Conservation (phyloP, 106 monocot species). For the Phalaenopsis equestris region DNA sequence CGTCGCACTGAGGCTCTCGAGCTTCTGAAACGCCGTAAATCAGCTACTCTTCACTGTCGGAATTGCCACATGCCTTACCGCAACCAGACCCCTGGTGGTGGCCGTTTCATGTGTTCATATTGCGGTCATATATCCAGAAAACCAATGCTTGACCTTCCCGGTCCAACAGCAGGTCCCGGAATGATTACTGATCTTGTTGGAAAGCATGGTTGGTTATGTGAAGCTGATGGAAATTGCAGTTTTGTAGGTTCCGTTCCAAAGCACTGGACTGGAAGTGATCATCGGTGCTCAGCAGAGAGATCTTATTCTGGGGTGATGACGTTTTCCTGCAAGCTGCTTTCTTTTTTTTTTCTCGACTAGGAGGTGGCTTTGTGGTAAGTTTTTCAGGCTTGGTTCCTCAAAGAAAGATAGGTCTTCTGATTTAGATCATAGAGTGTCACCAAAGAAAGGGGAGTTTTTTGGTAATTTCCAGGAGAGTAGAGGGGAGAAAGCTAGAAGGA, state of each 20-base stretch:
- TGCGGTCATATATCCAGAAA: slow-evolving; percentile 28
- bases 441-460: slow-evolving; percentile 34
- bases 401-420: slow-evolving; percentile 31
- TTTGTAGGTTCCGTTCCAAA: neutral
- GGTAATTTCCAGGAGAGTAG: slow-evolving; percentile 51
- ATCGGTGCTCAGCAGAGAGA: slow-evolving; percentile 6
- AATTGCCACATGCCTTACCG: slow-evolving; percentile 27
- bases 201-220: slow-evolving; percentile 3
- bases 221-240: neutral
- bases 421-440: slow-evolving; percentile 26
- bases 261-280: slow-evolving; percentile 1
- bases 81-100: slow-evolving; percentile 24
- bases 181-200: neutral
- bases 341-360: neutral
- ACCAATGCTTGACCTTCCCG: slow-evolving; percentile 15
- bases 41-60: slow-evolving; percentile 20
- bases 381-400: slow-evolving; percentile 12
- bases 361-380: slow-evolving; percentile 15
- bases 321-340: neutral
- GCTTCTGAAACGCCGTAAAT: slow-evolving; percentile 45
- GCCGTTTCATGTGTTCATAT: slow-evolving; percentile 20
- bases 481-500: slow-evolving; percentile 71
- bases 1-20: slow-evolving; percentile 32
- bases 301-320: slow-evolving; percentile 19
- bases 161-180: slow-evolving; percentile 1